Base-by-base conservation (phyloP, 2,329 filamentous ascomycete genomes). In the Ceratocystis diversiconidia region DNA sequence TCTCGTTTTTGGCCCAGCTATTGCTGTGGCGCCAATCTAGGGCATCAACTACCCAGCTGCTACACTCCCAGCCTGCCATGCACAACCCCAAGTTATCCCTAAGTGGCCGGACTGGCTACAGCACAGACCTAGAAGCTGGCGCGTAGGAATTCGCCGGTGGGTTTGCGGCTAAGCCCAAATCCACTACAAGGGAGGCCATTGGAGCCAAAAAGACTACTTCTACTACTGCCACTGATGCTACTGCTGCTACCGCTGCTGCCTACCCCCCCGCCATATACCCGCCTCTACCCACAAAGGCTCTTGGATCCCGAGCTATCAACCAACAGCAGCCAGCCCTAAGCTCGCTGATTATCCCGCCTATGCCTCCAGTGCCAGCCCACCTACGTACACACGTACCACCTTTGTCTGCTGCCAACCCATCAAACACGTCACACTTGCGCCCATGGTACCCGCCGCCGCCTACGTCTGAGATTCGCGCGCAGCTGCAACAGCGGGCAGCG, bases 1-100 rank as follows among this genome's bases (percentile, higher is more conserved):
- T 89, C 67, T 86, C 84, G 1, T 76, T 79, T 59, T 74, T 86
- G 62, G 79, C 82, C 59, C 81, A 79, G 36, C 74, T 78, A 65
- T 83, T 84, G 70, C 77, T 90, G 48, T 88, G 85, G 83, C 80
- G 82, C 69, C 22, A 15, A 15, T 22, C n/a, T 8, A 64, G 30
- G 17, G 1, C 30, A 17, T 32, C 28, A 8, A 50, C 52, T 69
- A 44, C 59, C 62, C 66, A 46, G 43, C 61, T 59, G 10, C 32
- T 43, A 25, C 25, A 64, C 6, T n/a, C 61, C 25, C 19, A 64
- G 48, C 62, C 62, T 19, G 32, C 52, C 15, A 57, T 59, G 63
- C 63, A 15, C 41, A 60, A 43, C 41, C 41, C 41, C 52, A 48
- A 57, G 52, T 28, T 43, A 8, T 36, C 46, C 25, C 44, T 28